Percentiles rank a stretch among this genome's conserved stretches.
phyloP scores from a whole-genome alignment of 106 monocot species.

The Triglochin maritima region DNA sequence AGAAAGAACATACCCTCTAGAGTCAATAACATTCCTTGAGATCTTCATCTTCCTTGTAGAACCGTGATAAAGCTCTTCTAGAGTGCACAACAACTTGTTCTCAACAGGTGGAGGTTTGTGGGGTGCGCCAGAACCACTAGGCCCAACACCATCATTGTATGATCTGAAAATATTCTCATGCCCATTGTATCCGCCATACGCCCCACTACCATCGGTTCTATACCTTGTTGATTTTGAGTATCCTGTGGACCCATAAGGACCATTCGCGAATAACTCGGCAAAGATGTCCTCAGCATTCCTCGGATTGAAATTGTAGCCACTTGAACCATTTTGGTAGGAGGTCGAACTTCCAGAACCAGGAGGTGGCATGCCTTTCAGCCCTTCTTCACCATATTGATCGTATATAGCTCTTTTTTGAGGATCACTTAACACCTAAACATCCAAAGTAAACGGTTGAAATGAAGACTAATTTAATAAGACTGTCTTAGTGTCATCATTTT shows the following conservation, averaged over 20 bases:
- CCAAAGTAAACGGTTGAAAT: not conserved
- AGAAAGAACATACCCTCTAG: conserved; percentile 39
- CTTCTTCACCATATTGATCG: conserved; percentile 58
- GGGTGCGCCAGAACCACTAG: conserved; percentile 1
- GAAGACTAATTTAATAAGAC: not conserved
- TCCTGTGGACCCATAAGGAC: conserved; percentile 21
- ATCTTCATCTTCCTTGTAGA: conserved; percentile 89
- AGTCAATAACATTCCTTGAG: conserved; percentile 40
- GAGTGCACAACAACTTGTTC: conserved; percentile 55
- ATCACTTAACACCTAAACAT: conserved; percentile 50
- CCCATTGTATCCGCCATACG: conserved; percentile 17
- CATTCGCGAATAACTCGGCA: conserved; percentile 51
- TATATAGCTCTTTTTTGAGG: conserved; percentile 40
- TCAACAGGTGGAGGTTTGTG: conserved; percentile 53
- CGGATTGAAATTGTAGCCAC: conserved; percentile 26
- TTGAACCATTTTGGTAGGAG: too few species aligned
- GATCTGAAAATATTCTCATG: conserved; percentile 7
- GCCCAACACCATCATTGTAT: conserved; percentile 10
- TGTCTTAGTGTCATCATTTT: not conserved
- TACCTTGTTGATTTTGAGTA: conserved; percentile 42
- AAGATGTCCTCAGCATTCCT: conserved; percentile 59
- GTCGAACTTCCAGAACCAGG: conserved; percentile 23
- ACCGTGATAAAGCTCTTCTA: conserved; percentile 76
- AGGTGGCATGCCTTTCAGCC: conserved; percentile 36
- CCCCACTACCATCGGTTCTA: conserved; percentile 31